Base-by-base conservation (phyloP, 352 stramenopile species). In the Pythium utonaiense region DNA sequence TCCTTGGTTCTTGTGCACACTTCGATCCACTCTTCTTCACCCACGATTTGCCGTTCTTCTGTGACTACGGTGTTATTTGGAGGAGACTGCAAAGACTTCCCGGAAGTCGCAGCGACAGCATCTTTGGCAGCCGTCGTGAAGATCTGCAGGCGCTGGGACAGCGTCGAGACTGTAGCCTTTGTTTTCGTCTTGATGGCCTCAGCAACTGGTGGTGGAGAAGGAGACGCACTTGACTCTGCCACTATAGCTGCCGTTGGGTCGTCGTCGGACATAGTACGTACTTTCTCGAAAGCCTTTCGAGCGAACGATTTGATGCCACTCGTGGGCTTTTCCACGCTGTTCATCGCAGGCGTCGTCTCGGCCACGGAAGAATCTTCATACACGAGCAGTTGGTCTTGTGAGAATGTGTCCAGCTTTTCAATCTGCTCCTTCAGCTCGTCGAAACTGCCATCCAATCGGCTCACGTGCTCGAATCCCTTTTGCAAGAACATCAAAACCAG, bases 381-480 rank as follows among this genome's bases (percentile, higher is more conserved):
- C 9, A 96, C 83, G 17, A 93, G 72, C 31, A 96, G 59, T 21
- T 94, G 84, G 30, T 96, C 81, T 47, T 91, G 73, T 0, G 73
- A 54, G 34, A 88, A 89, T 21, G 67, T 38, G 21, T 93, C 83
- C 67, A 91, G 84, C 4, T 56, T 65, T 36, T 73, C 50, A 22
- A 96, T 88, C 42, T 73, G 75, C 17, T 77, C 65, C 44, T 90
- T 84, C n/a, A 96, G 66, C 36, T 89, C 80, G 2, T 90, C 82
- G 53, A 95, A 94, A 0, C 88, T 83, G 19, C 86, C 86, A 22
- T 92, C 80, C 1, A 96, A 62, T 9, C 83, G 79, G 55, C 86
- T 94, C 17, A 96, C 86, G 47, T 93, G 83, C 62, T 91, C 82
- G 45, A 95, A 96, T 0, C 83, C 86, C 10, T 93, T 91, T 54